Evolutionary conservation across 345 rosid genomes (phyloP).

Genomic region (Syzygium oleosum): DNA sequence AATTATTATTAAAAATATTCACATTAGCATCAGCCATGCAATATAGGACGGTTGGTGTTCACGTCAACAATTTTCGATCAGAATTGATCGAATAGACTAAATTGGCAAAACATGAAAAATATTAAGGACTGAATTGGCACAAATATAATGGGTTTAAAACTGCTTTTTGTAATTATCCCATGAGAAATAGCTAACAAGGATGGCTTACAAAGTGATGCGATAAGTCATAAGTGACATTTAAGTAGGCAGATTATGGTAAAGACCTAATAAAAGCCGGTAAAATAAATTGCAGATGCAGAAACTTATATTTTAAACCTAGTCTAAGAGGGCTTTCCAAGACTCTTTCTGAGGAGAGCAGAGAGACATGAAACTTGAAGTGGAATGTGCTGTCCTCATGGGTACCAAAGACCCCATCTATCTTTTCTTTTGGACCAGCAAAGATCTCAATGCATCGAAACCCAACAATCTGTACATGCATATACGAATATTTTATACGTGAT

Average conservation of each 20-base stretch:
- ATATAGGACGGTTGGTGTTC: too few species aligned
- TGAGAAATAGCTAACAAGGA: background rate
- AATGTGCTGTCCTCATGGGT: background rate
- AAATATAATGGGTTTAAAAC: too few species aligned
- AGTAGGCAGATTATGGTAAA: background rate
- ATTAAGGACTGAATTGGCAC: too few species aligned
- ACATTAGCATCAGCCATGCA: accelerated
- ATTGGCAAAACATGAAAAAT: too few species aligned
- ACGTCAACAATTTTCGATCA: too few species aligned
- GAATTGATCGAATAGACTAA: too few species aligned
- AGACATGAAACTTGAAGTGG: background rate
- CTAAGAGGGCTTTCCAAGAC: background rate
- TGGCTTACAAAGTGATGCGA: background rate
- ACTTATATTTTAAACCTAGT: background rate
- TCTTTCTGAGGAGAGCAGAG: background rate
- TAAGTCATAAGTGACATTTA: background rate
- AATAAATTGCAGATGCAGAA: background rate
- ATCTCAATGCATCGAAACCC: background rate
- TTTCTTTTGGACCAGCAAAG: background rate
- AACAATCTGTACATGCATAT: background rate
- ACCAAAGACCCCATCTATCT: background rate
- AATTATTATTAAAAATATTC: too few species aligned
- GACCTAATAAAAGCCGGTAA: background rate
- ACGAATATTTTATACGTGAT: background rate
- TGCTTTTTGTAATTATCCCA: too few species aligned